Percentiles rank a stretch among this genome's conserved stretches.
phyloP scores from a whole-genome alignment of 1,284 basidiomycete species.

The Ceraceosorus guamensis region DNA sequence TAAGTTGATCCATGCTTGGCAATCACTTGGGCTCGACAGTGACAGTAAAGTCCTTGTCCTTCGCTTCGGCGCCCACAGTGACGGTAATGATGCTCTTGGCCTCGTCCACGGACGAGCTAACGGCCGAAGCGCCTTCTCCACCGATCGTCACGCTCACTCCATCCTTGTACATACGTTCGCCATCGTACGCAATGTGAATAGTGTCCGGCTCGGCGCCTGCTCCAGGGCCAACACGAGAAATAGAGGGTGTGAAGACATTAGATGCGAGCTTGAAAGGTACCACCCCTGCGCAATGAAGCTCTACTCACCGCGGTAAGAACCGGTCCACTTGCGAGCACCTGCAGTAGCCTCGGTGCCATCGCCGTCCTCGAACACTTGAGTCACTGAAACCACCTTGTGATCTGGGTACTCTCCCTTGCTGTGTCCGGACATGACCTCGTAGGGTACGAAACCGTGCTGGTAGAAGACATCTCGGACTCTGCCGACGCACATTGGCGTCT shows the following conservation, averaged over 20 bases:
- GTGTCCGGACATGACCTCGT: constrained; percentile 20
- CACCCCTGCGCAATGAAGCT: not conserved
- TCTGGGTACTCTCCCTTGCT: constrained; percentile 5
- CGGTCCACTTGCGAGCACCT: constrained; percentile 30
- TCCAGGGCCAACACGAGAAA: constrained; percentile 2
- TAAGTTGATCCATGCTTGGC: too few species aligned
- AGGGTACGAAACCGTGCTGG: constrained; percentile 25
- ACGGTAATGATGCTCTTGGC: constrained; percentile 20
- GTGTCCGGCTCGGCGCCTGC: constrained; percentile 18
- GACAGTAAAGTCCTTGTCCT: constrained; percentile 23
- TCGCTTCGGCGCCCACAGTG: constrained; percentile 22
- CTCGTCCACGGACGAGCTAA: constrained; percentile 22
- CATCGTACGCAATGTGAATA: constrained; percentile 29
- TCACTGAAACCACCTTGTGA: constrained; percentile 15
- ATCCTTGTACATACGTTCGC: constrained; percentile 24
- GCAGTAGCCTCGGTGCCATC: constrained; percentile 25
- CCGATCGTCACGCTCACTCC: constrained; percentile 24
- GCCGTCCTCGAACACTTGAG: constrained; percentile 31
- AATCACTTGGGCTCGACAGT: not conserved
- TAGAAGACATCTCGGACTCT: constrained; percentile 35
- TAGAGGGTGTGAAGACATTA: not conserved
- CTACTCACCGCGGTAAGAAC: constrained; percentile 21
- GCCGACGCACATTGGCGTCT: constrained; percentile 42
- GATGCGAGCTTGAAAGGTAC: constrained; percentile 3
- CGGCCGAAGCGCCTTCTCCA: constrained; percentile 21